phyloP scores from a whole-genome alignment of 1,139 yeast species.

The Candida neerlandica region DNA sequence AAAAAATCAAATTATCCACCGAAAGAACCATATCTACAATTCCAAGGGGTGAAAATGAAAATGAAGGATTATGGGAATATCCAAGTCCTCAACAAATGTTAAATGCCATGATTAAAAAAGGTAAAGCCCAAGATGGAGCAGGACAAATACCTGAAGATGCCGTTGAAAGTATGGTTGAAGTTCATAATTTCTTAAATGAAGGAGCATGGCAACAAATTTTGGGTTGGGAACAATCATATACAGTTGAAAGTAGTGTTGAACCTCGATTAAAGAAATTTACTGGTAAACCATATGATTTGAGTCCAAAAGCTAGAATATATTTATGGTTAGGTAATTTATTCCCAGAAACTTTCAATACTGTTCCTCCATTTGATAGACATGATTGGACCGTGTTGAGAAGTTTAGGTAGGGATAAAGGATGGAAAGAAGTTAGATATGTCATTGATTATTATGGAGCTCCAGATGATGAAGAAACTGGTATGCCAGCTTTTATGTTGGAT shows the following conservation, averaged over 20 bases:
- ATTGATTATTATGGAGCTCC: constrained; percentile 95
- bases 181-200: constrained; percentile 93
- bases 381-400: constrained; percentile 95
- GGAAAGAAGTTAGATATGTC: constrained; percentile 75
- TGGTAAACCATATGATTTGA: constrained; percentile 84
- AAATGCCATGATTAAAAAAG: constrained; percentile 94
- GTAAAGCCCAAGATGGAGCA: constrained; percentile 65
- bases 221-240: constrained; percentile 77
- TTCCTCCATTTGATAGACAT: constrained; percentile 96
- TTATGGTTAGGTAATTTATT: constrained; percentile 66
- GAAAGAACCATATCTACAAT: constrained; percentile 82
- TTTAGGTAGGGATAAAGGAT: constrained; percentile 47
- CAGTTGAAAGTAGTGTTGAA: constrained; percentile 51
- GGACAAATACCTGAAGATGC: constrained; percentile 80
- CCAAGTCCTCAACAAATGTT: constrained; percentile 99
- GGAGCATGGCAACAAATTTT: constrained; percentile 97
- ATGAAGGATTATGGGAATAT: constrained; percentile 89
- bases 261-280: constrained; percentile 87
- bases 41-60: constrained; percentile 74
- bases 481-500: constrained; percentile 89
- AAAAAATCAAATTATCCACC: constrained; percentile 73
- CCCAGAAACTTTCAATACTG: constrained; percentile 72
- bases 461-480: constrained; percentile 83
- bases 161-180: constrained; percentile 95
- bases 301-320: constrained; percentile 85